Evolutionary conservation across 345 rosid species (phyloP).

Genomic region (Acer negundo): DNA sequence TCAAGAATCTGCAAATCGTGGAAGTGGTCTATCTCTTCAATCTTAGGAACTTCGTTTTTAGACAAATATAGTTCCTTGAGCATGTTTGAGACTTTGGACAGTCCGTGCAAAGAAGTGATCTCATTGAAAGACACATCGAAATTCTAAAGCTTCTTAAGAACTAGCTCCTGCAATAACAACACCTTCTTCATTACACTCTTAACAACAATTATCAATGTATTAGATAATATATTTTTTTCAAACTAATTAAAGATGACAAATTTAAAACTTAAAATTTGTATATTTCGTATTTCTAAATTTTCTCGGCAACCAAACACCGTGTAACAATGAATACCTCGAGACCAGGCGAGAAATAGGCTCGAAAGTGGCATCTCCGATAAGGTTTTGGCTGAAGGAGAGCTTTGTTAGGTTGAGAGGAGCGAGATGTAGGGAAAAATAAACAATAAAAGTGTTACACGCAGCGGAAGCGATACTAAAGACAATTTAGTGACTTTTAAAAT

Average conservation of each 20-base stretch:
- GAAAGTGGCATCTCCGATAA: slow-evolving; percentile 66
- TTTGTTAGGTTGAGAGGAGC: slow-evolving; percentile 66
- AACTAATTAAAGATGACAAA: not conserved
- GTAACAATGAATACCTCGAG: slow-evolving; percentile 59
- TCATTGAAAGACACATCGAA: slow-evolving; percentile 94
- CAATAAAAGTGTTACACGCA: too few species aligned
- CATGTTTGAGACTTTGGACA: slow-evolving; percentile 63
- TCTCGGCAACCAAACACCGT: not conserved
- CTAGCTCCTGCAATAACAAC: slow-evolving; percentile 63
- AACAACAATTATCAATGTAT: not conserved
- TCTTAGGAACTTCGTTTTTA: slow-evolving; percentile 82
- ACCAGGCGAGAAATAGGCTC: slow-evolving; percentile 63
- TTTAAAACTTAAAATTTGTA: not conserved
- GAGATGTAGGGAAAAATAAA: too few species aligned
- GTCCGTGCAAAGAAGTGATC: slow-evolving; percentile 61
- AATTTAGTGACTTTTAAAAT: too few species aligned
- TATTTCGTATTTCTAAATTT: not conserved
- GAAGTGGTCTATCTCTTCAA: slow-evolving; percentile 84
- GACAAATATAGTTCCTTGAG: slow-evolving; percentile 89
- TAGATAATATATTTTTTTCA: too few species aligned
- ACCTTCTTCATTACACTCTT: not conserved
- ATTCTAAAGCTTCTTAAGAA: slow-evolving; percentile 73
- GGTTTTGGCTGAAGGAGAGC: slow-evolving; percentile 88
- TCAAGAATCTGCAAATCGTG: slow-evolving; percentile 83
- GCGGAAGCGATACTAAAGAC: too few species aligned